phyloP scores from a whole-genome alignment of 768 basidiomycete genomes.

The Rhizopogon vulgaris region DNA sequence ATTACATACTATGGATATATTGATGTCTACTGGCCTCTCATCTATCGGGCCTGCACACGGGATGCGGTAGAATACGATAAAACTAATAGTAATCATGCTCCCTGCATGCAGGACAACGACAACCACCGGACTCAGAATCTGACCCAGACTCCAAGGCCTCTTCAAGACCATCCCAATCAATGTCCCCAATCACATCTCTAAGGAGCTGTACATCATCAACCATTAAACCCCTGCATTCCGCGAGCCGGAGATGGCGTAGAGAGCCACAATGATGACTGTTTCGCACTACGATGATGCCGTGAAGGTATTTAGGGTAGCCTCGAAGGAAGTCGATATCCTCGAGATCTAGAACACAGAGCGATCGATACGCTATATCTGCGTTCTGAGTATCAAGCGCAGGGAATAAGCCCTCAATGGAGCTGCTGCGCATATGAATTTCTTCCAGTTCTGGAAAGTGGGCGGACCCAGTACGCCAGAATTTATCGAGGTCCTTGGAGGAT shows the following conservation, averaged over 20 bases:
- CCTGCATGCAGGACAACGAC: not conserved
- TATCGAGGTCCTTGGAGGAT: not conserved
- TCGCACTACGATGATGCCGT: not conserved
- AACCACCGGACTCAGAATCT: not conserved
- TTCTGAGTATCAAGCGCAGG: not conserved
- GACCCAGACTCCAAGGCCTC: not conserved
- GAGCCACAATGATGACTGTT: not conserved
- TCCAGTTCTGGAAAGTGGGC: not conserved
- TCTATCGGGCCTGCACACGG: too few relatives aligned
- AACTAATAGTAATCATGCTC: too few relatives aligned
- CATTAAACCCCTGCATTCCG: not conserved
- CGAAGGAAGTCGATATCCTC: not conserved
- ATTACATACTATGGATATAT: too few relatives aligned
- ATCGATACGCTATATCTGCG: not conserved
- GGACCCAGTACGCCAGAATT: not conserved
- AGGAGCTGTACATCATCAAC: too few relatives aligned
- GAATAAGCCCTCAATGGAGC: not conserved
- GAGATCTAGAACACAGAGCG: not conserved
- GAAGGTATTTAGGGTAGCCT: not conserved
- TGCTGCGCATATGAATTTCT: not conserved
- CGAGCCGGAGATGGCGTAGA: not conserved
- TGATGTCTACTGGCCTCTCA: too few relatives aligned
- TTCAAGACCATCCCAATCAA: not conserved
- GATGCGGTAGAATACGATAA: not conserved
- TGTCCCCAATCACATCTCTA: too few relatives aligned